These are phyloP conservation scores for Apophysomyces ossiformis DNA, from an alignment of 371 early-diverging fungal species.

Conservation along the genomic window DNA sequence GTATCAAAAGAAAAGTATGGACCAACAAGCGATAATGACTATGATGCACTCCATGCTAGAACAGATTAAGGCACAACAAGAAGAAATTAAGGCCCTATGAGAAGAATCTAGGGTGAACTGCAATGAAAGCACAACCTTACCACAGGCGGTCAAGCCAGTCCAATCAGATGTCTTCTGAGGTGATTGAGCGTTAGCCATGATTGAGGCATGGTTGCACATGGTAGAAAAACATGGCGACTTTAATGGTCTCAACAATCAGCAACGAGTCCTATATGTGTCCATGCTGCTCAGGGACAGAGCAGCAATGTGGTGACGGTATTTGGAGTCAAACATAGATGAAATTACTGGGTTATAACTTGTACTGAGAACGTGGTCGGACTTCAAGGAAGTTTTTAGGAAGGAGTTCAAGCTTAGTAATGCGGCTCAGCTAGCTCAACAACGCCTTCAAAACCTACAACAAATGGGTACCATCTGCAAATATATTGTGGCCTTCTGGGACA, in stretches of 20 bases:
- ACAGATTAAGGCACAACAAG: constrained; percentile 7
- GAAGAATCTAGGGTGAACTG: not conserved
- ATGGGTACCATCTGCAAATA: constrained; percentile 1
- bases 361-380: not conserved
- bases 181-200: constrained; percentile 3
- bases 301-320: constrained; percentile 9
- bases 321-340: not conserved
- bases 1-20: not conserved
- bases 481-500: constrained; percentile 13
- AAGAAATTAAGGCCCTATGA: not conserved
- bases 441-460: constrained; percentile 3
- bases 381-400: constrained; percentile 1
- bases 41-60: constrained; percentile 9
- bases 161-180: constrained; percentile 12
- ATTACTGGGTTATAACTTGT: not conserved
- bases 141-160: not conserved
- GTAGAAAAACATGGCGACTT: constrained; percentile 13
- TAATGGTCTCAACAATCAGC: constrained; percentile 6
- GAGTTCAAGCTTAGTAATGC: constrained; percentile 15
- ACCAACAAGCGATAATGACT: not conserved
- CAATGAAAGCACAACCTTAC: not conserved
- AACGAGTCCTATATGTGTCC: constrained; percentile 12
- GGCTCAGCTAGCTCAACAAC: constrained; percentile 4
- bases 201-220: constrained; percentile 14
- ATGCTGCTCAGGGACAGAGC: constrained; percentile 6